A percentile compares a stretch with the other conserved stretches of the same genome.
These are phyloP conservation scores for Penicillium sp. DNA, from an alignment of 2,329 filamentous ascomycete genomes.

Conservation along the genomic window DNA sequence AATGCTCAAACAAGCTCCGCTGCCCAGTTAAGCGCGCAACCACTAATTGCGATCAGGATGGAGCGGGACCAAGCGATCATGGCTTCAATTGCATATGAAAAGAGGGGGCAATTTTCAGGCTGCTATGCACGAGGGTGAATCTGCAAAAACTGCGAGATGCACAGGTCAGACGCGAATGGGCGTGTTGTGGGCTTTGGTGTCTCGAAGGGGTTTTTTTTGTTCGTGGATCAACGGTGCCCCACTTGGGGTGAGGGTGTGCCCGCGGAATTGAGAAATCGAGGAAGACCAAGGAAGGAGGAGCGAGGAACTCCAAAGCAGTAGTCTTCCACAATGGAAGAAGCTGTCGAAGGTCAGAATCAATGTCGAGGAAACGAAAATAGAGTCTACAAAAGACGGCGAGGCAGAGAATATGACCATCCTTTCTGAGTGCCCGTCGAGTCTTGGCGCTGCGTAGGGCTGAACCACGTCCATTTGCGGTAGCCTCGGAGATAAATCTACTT, in stretches of 20 bases:
- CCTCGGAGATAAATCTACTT: too few species aligned
- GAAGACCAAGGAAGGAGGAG: background rate
- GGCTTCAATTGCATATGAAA: background rate
- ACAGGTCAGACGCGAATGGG: background rate
- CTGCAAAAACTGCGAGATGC: background rate
- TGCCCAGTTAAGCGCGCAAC: conserved; percentile 1
- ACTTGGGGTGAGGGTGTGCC: background rate
- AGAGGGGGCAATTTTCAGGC: background rate
- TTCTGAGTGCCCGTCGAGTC: too few species aligned
- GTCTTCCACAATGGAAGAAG: background rate
- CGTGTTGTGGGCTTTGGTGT: background rate
- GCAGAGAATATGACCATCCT: background rate
- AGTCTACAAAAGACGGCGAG: conserved; percentile 13
- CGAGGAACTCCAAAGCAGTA: background rate
- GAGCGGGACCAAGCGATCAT: background rate
- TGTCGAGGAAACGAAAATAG: background rate
- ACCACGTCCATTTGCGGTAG: too few species aligned
- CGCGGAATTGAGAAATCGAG: too few species aligned
- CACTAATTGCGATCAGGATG: background rate
- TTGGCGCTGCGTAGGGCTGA: conserved; percentile 15
- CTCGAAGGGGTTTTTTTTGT: background rate
- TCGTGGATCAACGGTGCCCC: background rate
- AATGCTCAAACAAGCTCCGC: background rate
- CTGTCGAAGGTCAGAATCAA: too few species aligned
- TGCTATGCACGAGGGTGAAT: background rate